Base-by-base conservation (phyloP, 495 filamentous ascomycete species). In the Penicillium pulvis region DNA sequence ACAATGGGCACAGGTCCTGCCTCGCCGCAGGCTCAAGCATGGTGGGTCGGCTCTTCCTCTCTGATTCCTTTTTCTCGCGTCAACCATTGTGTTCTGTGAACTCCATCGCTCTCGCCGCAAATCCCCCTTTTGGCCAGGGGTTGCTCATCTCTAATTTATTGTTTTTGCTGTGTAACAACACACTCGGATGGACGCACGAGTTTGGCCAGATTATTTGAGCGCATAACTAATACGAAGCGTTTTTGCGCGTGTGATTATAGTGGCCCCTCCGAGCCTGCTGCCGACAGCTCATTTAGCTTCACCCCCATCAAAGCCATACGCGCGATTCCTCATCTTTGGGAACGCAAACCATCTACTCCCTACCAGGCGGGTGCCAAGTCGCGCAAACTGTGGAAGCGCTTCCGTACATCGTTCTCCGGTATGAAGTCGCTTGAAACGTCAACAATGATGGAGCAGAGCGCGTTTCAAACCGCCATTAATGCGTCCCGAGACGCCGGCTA, bases 271-370 rank as follows among this genome's bases (percentile, higher is more conserved):
- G 52, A 63, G 14, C 46, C 61, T 23, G 20, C 35, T 4, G 33
- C 56, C 36, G 72, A 72, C 8, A 62, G 55, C 20, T 59, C 66
- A 9, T 78, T 77, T 62, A 72, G 67, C 31, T 78, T 74, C 52
- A 75, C 71, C 11, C 71, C 74, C 26, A 70, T 72, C 57, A 75
- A 74, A 60, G 60, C 63, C 36, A 39, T 62, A 17, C 58, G 56
- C 72, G 68, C 55, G 60, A 67, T 56, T 42, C 79, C 68, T 57
- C 84, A 64, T 72, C 69, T 74, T 72, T 78, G 71, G 82, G 86
- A 74, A 73, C 77, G 70, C 75, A 82, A 70, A 76, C 84, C 80
- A 64, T 82, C 75, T 69, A 87, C 68, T 59, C 81, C 77, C 56
- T 81, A 78, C 51, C 62, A 69, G 47, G 58, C 70, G 26, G 77